Conservation (phyloP, 2,329 filamentous ascomycete genomes). For the Paracoccidioides brasiliensis region DNA sequence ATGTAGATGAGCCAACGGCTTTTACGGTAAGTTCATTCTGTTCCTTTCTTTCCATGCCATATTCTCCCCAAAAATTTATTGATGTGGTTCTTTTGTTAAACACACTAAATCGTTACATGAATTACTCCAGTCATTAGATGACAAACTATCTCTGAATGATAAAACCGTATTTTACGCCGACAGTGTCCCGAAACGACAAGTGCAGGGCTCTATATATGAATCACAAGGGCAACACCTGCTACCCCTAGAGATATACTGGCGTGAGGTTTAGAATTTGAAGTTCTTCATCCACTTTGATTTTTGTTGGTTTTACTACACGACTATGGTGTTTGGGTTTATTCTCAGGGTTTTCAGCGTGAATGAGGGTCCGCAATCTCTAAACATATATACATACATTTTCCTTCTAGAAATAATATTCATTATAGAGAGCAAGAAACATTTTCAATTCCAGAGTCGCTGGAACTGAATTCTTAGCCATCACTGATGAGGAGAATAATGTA, state of each 20-base stretch:
- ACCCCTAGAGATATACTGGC: constrained; percentile 24
- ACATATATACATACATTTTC: too few relatives aligned
- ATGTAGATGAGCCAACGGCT: constrained; percentile 16
- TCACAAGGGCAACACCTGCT: constrained; percentile 19
- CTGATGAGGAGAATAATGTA: neutral
- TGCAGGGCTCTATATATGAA: constrained; percentile 23
- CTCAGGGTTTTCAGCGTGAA: too few relatives aligned
- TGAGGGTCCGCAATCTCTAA: too few relatives aligned
- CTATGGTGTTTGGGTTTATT: too few relatives aligned
- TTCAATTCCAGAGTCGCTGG: neutral
- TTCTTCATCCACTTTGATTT: too few relatives aligned
- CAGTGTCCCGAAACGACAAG: constrained; percentile 23
- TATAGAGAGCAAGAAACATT: too few relatives aligned
- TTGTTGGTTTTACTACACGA: too few relatives aligned
- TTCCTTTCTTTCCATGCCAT: too few relatives aligned
- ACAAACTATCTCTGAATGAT: constrained; percentile 21
- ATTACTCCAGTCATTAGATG: constrained; percentile 18
- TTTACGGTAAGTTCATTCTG: constrained; percentile 19
- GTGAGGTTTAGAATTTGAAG: constrained; percentile 7
- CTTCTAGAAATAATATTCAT: too few relatives aligned
- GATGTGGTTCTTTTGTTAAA: too few relatives aligned
- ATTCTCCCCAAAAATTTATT: neutral
- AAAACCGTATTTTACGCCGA: constrained; percentile 28
- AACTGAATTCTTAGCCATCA: neutral
- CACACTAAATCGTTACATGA: neutral